Evolutionary conservation across 1,284 basidiomycete species (phyloP), one percentile per base, ranked within the genome.

Genomic region (Moesziomyces parantarcticus): DNA sequence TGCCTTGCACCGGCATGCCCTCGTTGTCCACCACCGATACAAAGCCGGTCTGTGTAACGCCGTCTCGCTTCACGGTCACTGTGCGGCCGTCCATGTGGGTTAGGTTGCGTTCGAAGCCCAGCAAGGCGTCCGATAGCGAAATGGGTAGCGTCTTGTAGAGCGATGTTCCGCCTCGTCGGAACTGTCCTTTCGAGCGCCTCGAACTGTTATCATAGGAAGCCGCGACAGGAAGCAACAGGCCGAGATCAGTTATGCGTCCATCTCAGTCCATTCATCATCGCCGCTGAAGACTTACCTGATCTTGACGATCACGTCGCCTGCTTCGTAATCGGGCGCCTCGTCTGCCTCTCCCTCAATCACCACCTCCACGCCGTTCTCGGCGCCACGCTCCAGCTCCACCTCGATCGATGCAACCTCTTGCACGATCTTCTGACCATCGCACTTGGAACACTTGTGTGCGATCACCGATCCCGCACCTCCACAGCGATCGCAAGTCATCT

Each of bases 231-330:
- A 13, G 18, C 18, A 39, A 18, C 18, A 18, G 18, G 36, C 14
- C 36, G n/a, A 6, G 36, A 32, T 39, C 16, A n/a, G 36, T 39
- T 16, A 2, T n/a, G 2, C 3, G 2, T 39, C 34, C 34, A 16
- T 16, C 16, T 18, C 18, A 18, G 36, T 3, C 36, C 36, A 39
- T 39, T 16, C 14, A 39, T 8, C 16, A 18, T 39, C 2, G 14
- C 16, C 18, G 36, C 36, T 20, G 16, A 34, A 8, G 26, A 63
- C 75, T 52, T 58, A 77, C 77, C 42, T 64, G 54, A 83, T 49
- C 20, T 64, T 65, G 58, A 83, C 75, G 20, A 81, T 58, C 32
- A 83, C 73, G 46, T 83, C 82, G n/a, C 82, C 82, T 0, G 82
- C 59, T 40, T 78, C 79, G 25, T 67, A 68, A 44, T 83, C 82